Base-by-base conservation (phyloP, 345 rosid species). In the Gossypium mustelinum region DNA sequence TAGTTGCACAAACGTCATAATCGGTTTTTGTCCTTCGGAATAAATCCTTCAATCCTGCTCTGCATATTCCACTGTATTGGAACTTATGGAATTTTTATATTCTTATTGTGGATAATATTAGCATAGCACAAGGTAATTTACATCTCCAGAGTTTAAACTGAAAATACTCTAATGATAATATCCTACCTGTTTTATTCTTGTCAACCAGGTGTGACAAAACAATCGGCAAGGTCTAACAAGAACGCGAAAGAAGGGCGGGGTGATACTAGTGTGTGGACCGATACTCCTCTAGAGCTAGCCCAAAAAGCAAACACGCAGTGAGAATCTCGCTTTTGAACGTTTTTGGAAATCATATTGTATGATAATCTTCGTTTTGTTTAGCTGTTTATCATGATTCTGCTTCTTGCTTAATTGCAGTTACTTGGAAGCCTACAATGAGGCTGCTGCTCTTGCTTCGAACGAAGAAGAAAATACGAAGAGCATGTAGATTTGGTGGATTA, bases 401-500 rank as follows among this genome's bases (percentile, higher is more conserved):
- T 62, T 17, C 16, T 62, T 17, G 60, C 64, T 59, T 20, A 72
- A 50, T 81, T 73, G 72, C 88, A 92, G 97, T 75, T 92, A 89
- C 81, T 75, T 94, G 77, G 97, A 94, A 81, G 98, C 97, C 29
- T 94, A 92, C 68, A 89, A 89, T 47, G 86, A 86, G 76, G 94
- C 97, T 69, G 72, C 85, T 34, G 94, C 97, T 29, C 92, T 92
- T 75, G 97, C 90, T 43, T 87, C 95, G 45, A 89, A 82, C 67
- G 97, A 88, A 79, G 91, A 81, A 11, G 92, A 82, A 57, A 88
- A 81, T 67, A 18, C 61, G 4, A 85, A 77, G 78, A 80, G 73
- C 97, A 92, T 70, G 98, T 93, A 9, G 94, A 84, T 45, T 84
- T 94, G 79, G 97, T 94, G 73, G 98, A 94, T 70, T 88, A 86